Evolutionary conservation across 2,329 filamentous ascomycete genomes (phyloP).

Genomic region (Rhynchosporium graminicola): DNA sequence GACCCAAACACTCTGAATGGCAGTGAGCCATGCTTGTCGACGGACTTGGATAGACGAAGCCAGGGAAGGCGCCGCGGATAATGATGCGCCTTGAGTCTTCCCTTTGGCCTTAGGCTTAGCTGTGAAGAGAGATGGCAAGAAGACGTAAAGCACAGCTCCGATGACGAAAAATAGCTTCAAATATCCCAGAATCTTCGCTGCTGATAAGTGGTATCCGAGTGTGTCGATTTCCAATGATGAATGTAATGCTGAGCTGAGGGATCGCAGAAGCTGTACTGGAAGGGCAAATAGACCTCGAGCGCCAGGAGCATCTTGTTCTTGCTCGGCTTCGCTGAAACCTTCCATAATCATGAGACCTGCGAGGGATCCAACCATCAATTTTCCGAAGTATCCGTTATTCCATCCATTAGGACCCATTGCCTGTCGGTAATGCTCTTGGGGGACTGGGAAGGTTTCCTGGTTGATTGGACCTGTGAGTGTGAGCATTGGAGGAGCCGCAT

Average conservation of each 20-base stretch:
- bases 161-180: slow-evolving; percentile 56
- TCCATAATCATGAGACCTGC: slow-evolving; percentile 92
- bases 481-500: background rate
- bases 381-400: slow-evolving; percentile 63
- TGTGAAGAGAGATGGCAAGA: slow-evolving; percentile 55
- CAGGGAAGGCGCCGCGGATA: slow-evolving; percentile 64
- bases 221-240: slow-evolving; percentile 48
- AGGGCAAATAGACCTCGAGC: slow-evolving; percentile 68
- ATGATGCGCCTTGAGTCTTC: slow-evolving; percentile 47
- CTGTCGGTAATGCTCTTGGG: slow-evolving; percentile 48
- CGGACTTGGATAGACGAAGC: slow-evolving; percentile 83
- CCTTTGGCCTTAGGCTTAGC: slow-evolving; percentile 50
- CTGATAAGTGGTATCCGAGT: slow-evolving; percentile 54
- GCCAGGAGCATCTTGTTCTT: slow-evolving; percentile 61
- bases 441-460: slow-evolving; percentile 40
- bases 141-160: slow-evolving; percentile 55
- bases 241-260: slow-evolving; percentile 49
- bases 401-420: slow-evolving; percentile 57
- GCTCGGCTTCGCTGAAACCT: slow-evolving; percentile 65
- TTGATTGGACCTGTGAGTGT: slow-evolving; percentile 27
- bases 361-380: slow-evolving; percentile 90
- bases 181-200: slow-evolving; percentile 49
- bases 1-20: slow-evolving; percentile 89
- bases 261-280: slow-evolving; percentile 59
- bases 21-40: slow-evolving; percentile 87